These are phyloP conservation scores for Haberlea rhodopensis DNA, from an alignment of 257 asterid genomes.

Conservation along the genomic window DNA sequence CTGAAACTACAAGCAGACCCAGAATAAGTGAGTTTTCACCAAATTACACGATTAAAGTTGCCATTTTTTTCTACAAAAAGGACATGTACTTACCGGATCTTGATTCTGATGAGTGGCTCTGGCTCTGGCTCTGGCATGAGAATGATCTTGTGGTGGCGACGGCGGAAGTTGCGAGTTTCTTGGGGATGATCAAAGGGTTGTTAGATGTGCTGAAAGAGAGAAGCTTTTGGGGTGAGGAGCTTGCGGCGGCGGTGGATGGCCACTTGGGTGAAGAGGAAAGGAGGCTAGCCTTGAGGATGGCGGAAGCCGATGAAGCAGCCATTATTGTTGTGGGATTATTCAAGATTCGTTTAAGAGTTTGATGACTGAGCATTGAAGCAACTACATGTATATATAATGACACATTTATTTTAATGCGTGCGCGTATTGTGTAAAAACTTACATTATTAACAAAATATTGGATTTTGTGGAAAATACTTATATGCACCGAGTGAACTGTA, in stretches of 20 bases:
- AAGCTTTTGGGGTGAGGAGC: conserved; percentile 29
- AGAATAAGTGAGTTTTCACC: not conserved
- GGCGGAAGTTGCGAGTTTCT: conserved; percentile 24
- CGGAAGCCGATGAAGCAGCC: conserved; percentile 61
- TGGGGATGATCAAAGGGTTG: conserved; percentile 39
- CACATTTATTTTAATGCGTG: too few relatives aligned
- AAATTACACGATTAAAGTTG: not conserved
- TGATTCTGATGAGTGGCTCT: conserved; percentile 37
- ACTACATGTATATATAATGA: not conserved
- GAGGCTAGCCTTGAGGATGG: conserved; percentile 40
- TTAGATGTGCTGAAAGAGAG: conserved; percentile 30
- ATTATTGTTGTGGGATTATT: conserved; percentile 23
- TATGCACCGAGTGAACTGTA: too few relatives aligned
- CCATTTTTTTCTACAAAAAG: not conserved
- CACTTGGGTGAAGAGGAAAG: conserved; percentile 42
- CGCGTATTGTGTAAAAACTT: too few relatives aligned
- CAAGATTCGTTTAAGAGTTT: not conserved
- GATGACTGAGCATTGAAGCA: not conserved
- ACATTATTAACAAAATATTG: too few relatives aligned
- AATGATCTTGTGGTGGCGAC: conserved; percentile 39
- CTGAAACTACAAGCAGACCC: conserved; percentile 29
- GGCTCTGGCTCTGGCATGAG: conserved; percentile 51
- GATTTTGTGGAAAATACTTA: too few relatives aligned
- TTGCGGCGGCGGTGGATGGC: conserved; percentile 27
- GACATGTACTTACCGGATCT: conserved; percentile 35